These are phyloP conservation scores for Aspergillus sp. DNA, from an alignment of 2,329 filamentous ascomycete species.

Conservation along the genomic window DNA sequence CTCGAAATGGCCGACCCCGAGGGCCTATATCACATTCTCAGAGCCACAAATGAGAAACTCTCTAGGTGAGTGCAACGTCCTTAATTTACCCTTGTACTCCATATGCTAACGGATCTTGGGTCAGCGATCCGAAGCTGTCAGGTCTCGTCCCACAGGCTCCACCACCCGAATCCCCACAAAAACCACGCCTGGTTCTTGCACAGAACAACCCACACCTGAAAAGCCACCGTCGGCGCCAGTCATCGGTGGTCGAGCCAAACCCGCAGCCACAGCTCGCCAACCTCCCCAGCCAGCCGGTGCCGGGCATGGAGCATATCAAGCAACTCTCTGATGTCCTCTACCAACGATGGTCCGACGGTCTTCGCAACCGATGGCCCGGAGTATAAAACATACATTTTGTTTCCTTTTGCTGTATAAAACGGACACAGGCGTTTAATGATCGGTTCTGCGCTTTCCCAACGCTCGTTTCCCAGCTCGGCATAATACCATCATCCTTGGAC, in stretches of 20 bases:
- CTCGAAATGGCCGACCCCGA: slow-evolving; percentile 88
- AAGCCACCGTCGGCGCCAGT: slow-evolving; percentile 69
- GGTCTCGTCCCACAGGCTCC: slow-evolving; percentile 37
- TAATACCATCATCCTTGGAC: slow-evolving; percentile 11
- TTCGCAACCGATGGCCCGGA: slow-evolving; percentile 67
- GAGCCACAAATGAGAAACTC: slow-evolving; percentile 71
- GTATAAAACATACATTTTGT: slow-evolving; percentile 17
- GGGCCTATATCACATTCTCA: slow-evolving; percentile 81
- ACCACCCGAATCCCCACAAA: slow-evolving; percentile 44
- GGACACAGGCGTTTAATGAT: slow-evolving; percentile 23
- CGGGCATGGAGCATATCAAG: slow-evolving; percentile 89
- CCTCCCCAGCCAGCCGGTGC: slow-evolving; percentile 58
- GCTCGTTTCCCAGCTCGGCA: slow-evolving; percentile 11
- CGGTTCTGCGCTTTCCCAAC: slow-evolving; percentile 18
- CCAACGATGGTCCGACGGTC: slow-evolving; percentile 81
- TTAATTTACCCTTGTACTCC: neutral
- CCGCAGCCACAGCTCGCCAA: slow-evolving; percentile 41
- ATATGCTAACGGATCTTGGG: slow-evolving; percentile 16
- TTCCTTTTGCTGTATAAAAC: slow-evolving; percentile 31
- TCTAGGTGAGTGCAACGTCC: slow-evolving; percentile 41
- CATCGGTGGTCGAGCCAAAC: slow-evolving; percentile 34
- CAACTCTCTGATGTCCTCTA: slow-evolving; percentile 89
- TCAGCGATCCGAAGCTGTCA: slow-evolving; percentile 41
- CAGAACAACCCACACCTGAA: slow-evolving; percentile 83
- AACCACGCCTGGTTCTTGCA: slow-evolving; percentile 70